These are phyloP conservation scores for Jasminum sambac DNA, from an alignment of 257 asterid genomes.

Conservation along the genomic window DNA sequence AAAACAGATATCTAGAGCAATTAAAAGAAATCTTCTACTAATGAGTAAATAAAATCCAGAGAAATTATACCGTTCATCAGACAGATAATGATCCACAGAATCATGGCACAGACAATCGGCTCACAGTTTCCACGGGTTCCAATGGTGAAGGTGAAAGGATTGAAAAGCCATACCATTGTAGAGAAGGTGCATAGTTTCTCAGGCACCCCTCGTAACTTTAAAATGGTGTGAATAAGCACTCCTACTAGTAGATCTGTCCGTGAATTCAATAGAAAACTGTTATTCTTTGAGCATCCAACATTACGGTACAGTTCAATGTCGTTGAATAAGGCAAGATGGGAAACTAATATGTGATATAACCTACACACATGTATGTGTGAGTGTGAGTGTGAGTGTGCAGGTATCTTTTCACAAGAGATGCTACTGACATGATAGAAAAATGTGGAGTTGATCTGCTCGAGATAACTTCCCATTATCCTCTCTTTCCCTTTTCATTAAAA, in stretches of 20 bases:
- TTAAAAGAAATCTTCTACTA: neutral
- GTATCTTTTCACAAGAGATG: no score
- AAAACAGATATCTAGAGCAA: constrained; percentile 19
- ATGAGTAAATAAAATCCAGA: constrained; percentile 10
- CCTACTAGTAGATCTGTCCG: constrained; percentile 87
- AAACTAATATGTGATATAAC: no score
- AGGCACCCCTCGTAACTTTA: constrained; percentile 79
- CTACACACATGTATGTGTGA: no score
- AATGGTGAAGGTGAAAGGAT: constrained; percentile 93
- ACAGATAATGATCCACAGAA: constrained; percentile 78
- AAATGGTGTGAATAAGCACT: constrained; percentile 60
- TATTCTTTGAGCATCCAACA: neutral
- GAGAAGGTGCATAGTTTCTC: constrained; percentile 60
- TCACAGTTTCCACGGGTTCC: constrained; percentile 99
- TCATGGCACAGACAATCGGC: constrained; percentile 80
- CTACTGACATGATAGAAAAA: no score
- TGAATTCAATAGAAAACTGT: constrained; percentile 25
- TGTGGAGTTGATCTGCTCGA: no score
- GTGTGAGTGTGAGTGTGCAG: no score
- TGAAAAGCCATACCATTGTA: constrained; percentile 85
- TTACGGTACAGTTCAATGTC: neutral
- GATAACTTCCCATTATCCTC: no score
- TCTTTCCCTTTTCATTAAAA: no score
- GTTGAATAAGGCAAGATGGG: neutral
- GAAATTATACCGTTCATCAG: constrained; percentile 72